Percentiles rank a stretch among this genome's conserved stretches.
These are phyloP conservation scores for Sporothrix variecibatus DNA, from an alignment of 2,329 filamentous ascomycete species.

Conservation along the genomic window DNA sequence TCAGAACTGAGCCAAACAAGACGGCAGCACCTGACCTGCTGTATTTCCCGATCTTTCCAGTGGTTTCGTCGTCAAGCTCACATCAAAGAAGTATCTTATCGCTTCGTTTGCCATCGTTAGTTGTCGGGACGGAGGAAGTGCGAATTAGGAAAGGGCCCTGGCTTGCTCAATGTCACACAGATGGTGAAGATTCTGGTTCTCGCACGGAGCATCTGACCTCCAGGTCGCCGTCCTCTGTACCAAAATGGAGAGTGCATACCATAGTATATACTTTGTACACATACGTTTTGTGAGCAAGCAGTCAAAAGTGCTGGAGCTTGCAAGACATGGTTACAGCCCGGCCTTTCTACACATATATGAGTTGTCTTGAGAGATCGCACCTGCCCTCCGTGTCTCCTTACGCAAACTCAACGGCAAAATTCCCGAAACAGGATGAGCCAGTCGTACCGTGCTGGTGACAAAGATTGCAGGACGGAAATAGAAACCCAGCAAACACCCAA, in stretches of 20 bases:
- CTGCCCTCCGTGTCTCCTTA: background rate
- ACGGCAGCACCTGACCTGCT: background rate
- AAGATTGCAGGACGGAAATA: conserved; percentile 7
- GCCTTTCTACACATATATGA: background rate
- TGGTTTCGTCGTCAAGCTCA: background rate
- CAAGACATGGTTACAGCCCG: background rate
- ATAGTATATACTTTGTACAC: too few relatives aligned
- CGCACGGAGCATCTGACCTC: background rate
- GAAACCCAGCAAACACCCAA: conserved; percentile 3
- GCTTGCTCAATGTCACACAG: background rate
- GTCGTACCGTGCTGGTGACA: background rate
- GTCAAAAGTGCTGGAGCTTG: background rate
- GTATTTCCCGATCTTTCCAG: background rate
- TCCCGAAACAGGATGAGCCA: background rate
- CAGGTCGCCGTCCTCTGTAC: background rate
- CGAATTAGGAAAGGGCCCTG: conserved; percentile 8
- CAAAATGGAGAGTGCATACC: background rate
- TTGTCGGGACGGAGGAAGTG: background rate
- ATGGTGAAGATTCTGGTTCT: background rate
- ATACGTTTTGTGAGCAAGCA: background rate
- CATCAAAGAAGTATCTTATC: background rate
- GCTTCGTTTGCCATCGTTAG: background rate
- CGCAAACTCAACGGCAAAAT: background rate
- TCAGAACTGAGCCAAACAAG: background rate
- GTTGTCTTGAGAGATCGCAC: background rate